Percentiles rank a stretch among this genome's conserved stretches.
Evolutionary conservation across 495 filamentous ascomycete genomes (phyloP).

Genomic region (Podospora pseudopauciseta): DNA sequence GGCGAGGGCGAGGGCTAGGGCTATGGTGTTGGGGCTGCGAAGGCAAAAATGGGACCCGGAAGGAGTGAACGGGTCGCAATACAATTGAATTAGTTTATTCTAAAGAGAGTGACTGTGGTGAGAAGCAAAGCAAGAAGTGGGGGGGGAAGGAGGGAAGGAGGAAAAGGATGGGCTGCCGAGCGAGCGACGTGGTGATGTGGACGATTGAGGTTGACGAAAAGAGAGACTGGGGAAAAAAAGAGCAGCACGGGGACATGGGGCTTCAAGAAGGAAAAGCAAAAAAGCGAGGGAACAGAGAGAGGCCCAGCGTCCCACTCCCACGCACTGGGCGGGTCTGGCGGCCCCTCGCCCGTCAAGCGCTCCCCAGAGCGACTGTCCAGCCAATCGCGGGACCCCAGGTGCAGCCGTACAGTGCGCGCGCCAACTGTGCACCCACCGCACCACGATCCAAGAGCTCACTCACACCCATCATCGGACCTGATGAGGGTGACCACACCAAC

Average conservation of each 20-base stretch:
- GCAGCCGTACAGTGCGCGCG: conserved; percentile 11
- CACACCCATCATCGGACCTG: no score
- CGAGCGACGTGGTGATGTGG: conserved; percentile 32
- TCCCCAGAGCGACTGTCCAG: conserved; percentile 4
- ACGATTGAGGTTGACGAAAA: conserved; percentile 34
- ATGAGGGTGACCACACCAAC: background rate
- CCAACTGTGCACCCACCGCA: conserved; percentile 10
- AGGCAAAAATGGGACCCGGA: conserved; percentile 34
- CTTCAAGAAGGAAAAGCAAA: conserved; percentile 34
- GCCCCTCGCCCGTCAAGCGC: conserved; percentile 15
- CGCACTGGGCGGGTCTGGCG: conserved; percentile 20
- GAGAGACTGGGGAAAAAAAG: conserved; percentile 30
- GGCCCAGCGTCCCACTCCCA: conserved; percentile 15
- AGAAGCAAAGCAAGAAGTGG: conserved; percentile 36
- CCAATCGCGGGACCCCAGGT: conserved; percentile 5
- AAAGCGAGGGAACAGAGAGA: conserved; percentile 23
- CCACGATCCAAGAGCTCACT: no score
- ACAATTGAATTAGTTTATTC: conserved; percentile 27
- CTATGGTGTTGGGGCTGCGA: conserved; percentile 23
- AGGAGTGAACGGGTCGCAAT: conserved; percentile 37
- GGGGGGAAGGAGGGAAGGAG: conserved; percentile 25
- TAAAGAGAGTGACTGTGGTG: conserved; percentile 45
- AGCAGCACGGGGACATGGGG: conserved; percentile 34
- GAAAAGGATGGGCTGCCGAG: conserved; percentile 26
- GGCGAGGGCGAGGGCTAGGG: background rate